These are phyloP conservation scores for Mycena latifolia DNA, from an alignment of 768 basidiomycete species.

Conservation along the genomic window DNA sequence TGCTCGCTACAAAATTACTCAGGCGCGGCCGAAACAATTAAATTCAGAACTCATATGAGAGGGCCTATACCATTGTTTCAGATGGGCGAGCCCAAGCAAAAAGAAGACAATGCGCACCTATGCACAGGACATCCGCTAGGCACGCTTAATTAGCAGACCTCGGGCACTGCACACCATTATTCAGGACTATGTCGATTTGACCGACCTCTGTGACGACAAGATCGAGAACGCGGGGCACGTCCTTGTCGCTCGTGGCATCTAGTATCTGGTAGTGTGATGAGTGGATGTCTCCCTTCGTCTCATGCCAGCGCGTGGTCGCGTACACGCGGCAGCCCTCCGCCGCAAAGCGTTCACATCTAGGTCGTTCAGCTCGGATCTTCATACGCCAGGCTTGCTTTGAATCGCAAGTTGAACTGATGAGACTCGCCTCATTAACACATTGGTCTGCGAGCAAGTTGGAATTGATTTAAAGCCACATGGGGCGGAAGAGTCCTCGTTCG, in stretches of 20 bases:
- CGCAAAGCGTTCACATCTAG: slow-evolving; percentile 68
- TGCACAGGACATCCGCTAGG: slow-evolving; percentile 24
- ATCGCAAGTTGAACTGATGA: no score
- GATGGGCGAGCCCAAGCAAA: not conserved
- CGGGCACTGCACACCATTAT: no score
- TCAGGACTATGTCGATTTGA: slow-evolving; percentile 79
- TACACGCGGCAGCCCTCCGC: slow-evolving; percentile 78
- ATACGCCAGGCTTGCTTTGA: no score
- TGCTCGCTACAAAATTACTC: slow-evolving; percentile 65
- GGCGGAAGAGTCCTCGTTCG: no score
- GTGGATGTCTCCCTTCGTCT: slow-evolving; percentile 66
- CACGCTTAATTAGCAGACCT: no score
- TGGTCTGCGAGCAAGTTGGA: no score
- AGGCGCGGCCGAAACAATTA: no score
- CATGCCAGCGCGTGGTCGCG: slow-evolving; percentile 76
- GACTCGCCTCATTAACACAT: no score
- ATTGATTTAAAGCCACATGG: no score
- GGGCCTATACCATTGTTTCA: slow-evolving; percentile 52
- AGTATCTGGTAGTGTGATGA: slow-evolving; percentile 63
- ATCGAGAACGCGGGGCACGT: slow-evolving; percentile 62
- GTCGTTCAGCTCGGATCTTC: no score
- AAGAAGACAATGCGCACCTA: slow-evolving; percentile 10
- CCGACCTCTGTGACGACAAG: slow-evolving; percentile 68
- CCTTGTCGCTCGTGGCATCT: slow-evolving; percentile 75
- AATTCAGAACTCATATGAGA: slow-evolving; percentile 41